A percentile compares a stretch with the other conserved stretches of the same genome.
Evolutionary conservation across 2,329 filamentous ascomycete genomes (phyloP).

Genomic region (Xylaria sp.): DNA sequence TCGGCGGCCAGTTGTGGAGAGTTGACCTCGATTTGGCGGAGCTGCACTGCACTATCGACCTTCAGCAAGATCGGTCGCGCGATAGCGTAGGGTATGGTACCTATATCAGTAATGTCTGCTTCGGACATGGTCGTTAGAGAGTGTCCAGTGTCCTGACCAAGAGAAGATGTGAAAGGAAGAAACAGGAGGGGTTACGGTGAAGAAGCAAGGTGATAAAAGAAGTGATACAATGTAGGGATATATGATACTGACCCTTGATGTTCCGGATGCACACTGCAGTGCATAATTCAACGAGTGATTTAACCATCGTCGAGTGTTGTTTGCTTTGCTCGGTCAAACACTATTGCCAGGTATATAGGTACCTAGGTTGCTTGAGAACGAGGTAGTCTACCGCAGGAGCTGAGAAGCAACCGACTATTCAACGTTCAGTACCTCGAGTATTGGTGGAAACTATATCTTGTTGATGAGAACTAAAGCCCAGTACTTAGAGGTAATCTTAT

Average conservation of each 20-base stretch:
- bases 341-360: background rate
- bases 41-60: slow-evolving; percentile 78
- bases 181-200: background rate
- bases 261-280: slow-evolving; percentile 64
- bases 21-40: slow-evolving; percentile 77
- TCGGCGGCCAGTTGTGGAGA: slow-evolving; percentile 80
- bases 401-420: too few relatives aligned
- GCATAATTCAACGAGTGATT: slow-evolving; percentile 64
- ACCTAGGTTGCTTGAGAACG: background rate
- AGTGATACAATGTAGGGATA: background rate
- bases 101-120: slow-evolving; percentile 72
- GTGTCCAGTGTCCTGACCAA: background rate
- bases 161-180: background rate
- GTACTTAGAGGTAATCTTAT: background rate
- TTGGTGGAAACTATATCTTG: background rate
- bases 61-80: slow-evolving; percentile 75
- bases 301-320: slow-evolving; percentile 47
- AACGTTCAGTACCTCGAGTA: background rate
- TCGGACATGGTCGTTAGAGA: slow-evolving; percentile 32
- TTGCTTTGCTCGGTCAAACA: background rate
- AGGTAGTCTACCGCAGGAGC: too few relatives aligned
- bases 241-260: slow-evolving; percentile 52
- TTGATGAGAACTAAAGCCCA: background rate
- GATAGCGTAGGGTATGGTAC: slow-evolving; percentile 74
- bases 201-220: background rate